Conservation (phyloP, 1,284 basidiomycete species). For the Fomitopsis schrenkii region DNA sequence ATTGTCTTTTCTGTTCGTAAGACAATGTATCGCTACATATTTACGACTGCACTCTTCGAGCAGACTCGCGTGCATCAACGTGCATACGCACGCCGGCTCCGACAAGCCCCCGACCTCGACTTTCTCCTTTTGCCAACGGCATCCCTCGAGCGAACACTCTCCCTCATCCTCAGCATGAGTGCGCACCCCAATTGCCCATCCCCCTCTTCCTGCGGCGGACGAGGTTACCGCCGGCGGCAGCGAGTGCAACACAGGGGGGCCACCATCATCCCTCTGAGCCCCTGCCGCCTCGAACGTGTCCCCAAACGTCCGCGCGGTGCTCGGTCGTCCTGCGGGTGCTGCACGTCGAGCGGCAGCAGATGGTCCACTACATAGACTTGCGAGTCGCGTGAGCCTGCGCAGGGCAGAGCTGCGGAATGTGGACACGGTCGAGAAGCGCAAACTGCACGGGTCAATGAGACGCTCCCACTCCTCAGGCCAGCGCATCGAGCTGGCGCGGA, state of each 20-base stretch:
- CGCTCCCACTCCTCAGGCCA: constrained; percentile 11
- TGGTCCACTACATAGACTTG: constrained; percentile 22
- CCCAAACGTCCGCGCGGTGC: constrained; percentile 47
- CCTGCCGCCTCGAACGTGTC: constrained; percentile 6
- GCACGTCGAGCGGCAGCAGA: constrained; percentile 25
- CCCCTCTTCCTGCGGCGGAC: constrained; percentile 24
- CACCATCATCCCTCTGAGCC: neutral
- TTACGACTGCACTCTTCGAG: too few species aligned
- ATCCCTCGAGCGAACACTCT: constrained; percentile 7
- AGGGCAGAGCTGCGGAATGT: constrained; percentile 18
- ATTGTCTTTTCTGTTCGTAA: too few species aligned
- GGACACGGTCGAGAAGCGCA: constrained; percentile 58
- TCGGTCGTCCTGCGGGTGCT: constrained; percentile 35
- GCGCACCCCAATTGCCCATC: constrained; percentile 39
- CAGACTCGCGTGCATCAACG: too few species aligned
- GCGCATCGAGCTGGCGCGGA: constrained; percentile 19
- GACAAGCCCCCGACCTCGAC: constrained; percentile 21
- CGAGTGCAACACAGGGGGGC: constrained; percentile 5
- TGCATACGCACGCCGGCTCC: neutral
- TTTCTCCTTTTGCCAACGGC: constrained; percentile 15
- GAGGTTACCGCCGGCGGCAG: constrained; percentile 24
- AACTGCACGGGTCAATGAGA: constrained; percentile 19
- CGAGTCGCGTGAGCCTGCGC: constrained; percentile 13
- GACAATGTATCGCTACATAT: too few species aligned
- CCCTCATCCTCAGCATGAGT: constrained; percentile 24